Percentiles rank a stretch among this genome's conserved stretches.
Evolutionary conservation across 2,329 filamentous ascomycete species (phyloP).

Genomic region (Elsinoe arachidis): DNA sequence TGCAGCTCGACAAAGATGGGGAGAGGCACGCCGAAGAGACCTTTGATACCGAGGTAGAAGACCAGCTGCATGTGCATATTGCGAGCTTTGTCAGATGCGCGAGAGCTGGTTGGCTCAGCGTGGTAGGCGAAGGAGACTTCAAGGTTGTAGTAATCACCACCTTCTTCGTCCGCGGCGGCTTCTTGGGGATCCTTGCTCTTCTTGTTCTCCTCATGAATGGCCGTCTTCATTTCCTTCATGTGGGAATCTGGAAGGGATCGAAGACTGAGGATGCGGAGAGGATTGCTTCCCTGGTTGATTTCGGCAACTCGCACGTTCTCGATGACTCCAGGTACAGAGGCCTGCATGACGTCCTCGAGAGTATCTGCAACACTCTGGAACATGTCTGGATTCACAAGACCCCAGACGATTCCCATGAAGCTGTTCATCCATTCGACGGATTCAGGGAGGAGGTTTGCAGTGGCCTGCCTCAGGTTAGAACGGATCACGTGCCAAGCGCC

Average conservation of each 20-base stretch:
- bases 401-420: conserved; percentile 75
- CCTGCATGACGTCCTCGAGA: conserved; percentile 92
- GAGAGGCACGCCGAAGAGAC: conserved; percentile 78
- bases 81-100: conserved; percentile 70
- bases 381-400: conserved; percentile 90
- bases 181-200: conserved; percentile 79
- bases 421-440: conserved; percentile 94
- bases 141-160: conserved; percentile 86
- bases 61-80: conserved; percentile 97
- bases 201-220: conserved; percentile 68
- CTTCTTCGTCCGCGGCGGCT: conserved; percentile 78
- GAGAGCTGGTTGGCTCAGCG: conserved; percentile 62
- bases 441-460: conserved; percentile 81
- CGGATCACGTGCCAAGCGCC: background rate
- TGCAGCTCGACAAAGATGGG: conserved; percentile 87
- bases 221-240: conserved; percentile 71
- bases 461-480: conserved; percentile 51
- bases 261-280: conserved; percentile 77
- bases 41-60: conserved; percentile 86
- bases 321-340: conserved; percentile 80
- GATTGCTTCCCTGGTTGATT: conserved; percentile 88
- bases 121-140: conserved; percentile 89
- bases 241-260: conserved; percentile 76
- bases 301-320: conserved; percentile 93
- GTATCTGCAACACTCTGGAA: conserved; percentile 88